These are phyloP conservation scores for Penicillium paneum DNA, from an alignment of 2,329 filamentous ascomycete species.

Conservation along the genomic window DNA sequence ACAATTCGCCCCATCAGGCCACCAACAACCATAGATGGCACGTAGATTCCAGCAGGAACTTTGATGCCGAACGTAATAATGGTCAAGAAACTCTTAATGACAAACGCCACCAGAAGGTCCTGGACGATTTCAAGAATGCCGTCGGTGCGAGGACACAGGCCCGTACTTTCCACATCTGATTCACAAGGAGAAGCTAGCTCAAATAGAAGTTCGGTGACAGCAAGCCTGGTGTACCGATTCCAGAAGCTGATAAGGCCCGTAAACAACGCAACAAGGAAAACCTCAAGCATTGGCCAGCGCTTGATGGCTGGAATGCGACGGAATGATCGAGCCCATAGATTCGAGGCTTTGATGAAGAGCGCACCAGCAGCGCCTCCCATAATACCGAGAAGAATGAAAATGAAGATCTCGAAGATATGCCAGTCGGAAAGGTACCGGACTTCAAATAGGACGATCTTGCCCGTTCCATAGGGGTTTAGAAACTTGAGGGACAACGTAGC, in stretches of 20 bases:
- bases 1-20: constrained; percentile 85
- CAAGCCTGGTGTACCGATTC: constrained; percentile 84
- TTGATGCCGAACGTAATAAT: constrained; percentile 94
- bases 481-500: constrained; percentile 91
- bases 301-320: constrained; percentile 78
- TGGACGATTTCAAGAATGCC: constrained; percentile 75
- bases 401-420: constrained; percentile 85
- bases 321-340: constrained; percentile 85
- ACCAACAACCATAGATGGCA: constrained; percentile 97
- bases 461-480: constrained; percentile 89
- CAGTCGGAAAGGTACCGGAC: constrained; percentile 88
- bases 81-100: constrained; percentile 86
- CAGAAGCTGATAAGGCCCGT: constrained; percentile 88
- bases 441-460: constrained; percentile 95
- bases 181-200: constrained; percentile 88
- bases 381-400: constrained; percentile 81
- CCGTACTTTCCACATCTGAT: constrained; percentile 60
- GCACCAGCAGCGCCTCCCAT: constrained; percentile 82
- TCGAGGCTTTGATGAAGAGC: constrained; percentile 93
- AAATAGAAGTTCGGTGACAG: constrained; percentile 85
- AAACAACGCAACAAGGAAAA: constrained; percentile 77
- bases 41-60: constrained; percentile 93
- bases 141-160: constrained; percentile 71
- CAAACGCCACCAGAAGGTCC: constrained; percentile 71
- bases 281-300: constrained; percentile 77